These are phyloP conservation scores for Pholiota conissans DNA, from an alignment of 768 basidiomycete genomes.

Conservation along the genomic window DNA sequence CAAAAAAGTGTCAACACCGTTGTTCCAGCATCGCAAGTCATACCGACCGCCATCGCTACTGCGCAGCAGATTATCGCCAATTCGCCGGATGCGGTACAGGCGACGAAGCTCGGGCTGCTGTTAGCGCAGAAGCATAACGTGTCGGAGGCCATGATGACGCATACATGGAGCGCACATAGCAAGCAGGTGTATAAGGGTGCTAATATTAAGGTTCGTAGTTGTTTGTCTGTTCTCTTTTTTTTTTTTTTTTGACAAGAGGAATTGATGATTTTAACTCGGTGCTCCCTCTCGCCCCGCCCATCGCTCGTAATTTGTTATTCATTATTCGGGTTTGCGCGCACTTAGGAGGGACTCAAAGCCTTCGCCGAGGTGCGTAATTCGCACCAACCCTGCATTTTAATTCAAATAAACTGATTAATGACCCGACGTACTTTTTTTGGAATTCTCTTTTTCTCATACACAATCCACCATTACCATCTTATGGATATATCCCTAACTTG, in stretches of 20 bases:
- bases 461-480: too few relatives aligned
- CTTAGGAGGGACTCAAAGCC: conserved; percentile 69
- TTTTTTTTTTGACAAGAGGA: too few relatives aligned
- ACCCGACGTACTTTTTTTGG: neutral
- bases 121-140: conserved; percentile 53
- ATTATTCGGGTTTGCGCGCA: too few relatives aligned
- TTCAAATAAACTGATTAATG: neutral
- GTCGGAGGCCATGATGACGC: conserved; percentile 48
- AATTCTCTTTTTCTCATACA: neutral
- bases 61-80: conserved; percentile 61
- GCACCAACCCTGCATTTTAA: conserved; percentile 1
- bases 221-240: too few relatives aligned
- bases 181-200: conserved; percentile 55
- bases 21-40: conserved; percentile 53
- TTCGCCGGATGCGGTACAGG: conserved; percentile 79
- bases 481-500: neutral
- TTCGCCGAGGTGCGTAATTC: conserved; percentile 56
- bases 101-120: conserved; percentile 70
- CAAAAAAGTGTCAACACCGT: conserved; percentile 65
- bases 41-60: conserved; percentile 60
- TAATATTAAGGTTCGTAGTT: conserved; percentile 69
- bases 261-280: conserved; percentile 2
- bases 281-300: too few relatives aligned
- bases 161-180: conserved; percentile 47
- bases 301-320: too few relatives aligned